Base-by-base conservation (phyloP, 352 stramenopile species). In the Phytophthora sansomeana region DNA sequence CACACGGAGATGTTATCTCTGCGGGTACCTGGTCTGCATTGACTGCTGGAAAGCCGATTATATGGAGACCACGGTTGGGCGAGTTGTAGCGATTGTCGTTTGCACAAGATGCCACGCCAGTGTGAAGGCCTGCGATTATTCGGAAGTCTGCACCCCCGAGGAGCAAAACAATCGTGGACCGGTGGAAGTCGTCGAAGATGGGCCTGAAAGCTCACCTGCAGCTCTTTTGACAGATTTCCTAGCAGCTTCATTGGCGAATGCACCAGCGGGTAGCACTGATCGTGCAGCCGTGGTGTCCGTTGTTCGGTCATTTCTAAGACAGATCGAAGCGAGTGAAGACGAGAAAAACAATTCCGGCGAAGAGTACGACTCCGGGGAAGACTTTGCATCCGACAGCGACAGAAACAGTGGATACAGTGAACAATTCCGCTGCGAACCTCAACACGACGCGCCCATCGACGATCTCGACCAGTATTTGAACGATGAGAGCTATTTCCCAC, bases 201-300 rank as follows among this genome's bases (percentile, higher is more conserved):
- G 19, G 29, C n/a, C 55, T 6, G 28, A 50, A 5, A 21, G 30
- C 8, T 58, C 49, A 1, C 21, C 49, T 24, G 63, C 63, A 41
- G 26, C 56, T 7, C 29, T 71, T 9, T 17, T 71, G 13, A 58
- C 58, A 5, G 70, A 86, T 10, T 75, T 75, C 10, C 57, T 76
- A 2, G 42, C 72, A 9, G 41, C 66, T 4, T 72, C 75, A n/a
- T 41, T 56, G 26, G 66, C 54, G 21, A 61, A 75, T 16, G 10
- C 35, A 11, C 33, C 52, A 4, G 33, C 39, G 10, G 43, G 43
- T 47, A 54, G 43, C 1, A 32, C 43, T 5, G 48, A 67, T 41
- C 72, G 48, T 13, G 41, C 44, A 5, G 69, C 70, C 0, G 36
- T 77, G 11, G 26, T 72, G 5, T 80, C 46, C 30, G 67, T 87